Base-by-base conservation (phyloP, 345 rosid genomes). In the Linum trigynum region DNA sequence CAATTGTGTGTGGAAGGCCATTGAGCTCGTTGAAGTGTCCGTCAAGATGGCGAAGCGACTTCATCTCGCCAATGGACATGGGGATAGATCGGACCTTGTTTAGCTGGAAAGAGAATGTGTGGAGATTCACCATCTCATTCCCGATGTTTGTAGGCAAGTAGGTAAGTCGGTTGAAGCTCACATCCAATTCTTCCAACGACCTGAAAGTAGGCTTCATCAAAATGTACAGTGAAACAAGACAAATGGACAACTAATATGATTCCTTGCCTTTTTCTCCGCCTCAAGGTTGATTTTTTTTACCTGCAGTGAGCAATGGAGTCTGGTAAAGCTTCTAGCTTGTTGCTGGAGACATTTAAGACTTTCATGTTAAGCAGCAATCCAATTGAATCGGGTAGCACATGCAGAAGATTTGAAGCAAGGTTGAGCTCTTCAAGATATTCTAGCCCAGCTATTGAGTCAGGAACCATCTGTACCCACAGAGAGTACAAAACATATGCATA, bases 111-210 rank as follows among this genome's bases (percentile, higher is more conserved):
- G 72, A 70, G 32, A 91, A 85, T 77, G 65, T 86, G 70, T 82
- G 83, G 36, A 91, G 86, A 40, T 79, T 79, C 55, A 77, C 76
- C 72, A 86, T 63, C 68, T 82, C 97, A 69, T 69, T 70, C 40
- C 97, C 97, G 12, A 91, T 85, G 75, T 91, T 86, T 16, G 97
- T 88, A 35, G 97, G 97, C 82, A 91, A 86, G 73, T 83, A 86
- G 0, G 89, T 69, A 55, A 91, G 82, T 55, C 67, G 72, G 74
- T 91, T 91, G 83, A 86, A 88, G 79, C 96, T 86, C n/a, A 76
- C 88, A 65, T 91, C 91, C 78, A 91, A 75, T 63, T 86, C 86
- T 66, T 86, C 81, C 73, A 91, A 66, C 4, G 86, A 81, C 62
- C 97, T 91, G 77, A 43, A 63, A 45, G 53, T 48, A 23, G 32